A percentile compares a stretch with the other conserved stretches of the same genome.
Conservation (phyloP, 2,329 filamentous ascomycete species). For the Botryotinia convoluta region DNA sequence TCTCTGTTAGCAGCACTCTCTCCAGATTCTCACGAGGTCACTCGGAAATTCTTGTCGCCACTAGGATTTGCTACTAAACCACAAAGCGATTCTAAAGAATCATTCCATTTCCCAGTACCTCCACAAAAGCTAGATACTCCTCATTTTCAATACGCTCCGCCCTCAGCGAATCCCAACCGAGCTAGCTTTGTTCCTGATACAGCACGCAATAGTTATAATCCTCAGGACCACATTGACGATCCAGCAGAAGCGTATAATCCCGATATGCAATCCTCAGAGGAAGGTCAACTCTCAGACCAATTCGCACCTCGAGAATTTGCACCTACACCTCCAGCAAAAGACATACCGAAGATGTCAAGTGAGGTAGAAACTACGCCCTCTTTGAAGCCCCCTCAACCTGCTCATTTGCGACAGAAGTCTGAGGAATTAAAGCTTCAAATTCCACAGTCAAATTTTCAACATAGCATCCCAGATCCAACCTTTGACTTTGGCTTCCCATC, state of each 20-base stretch:
- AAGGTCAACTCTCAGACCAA: slow-evolving; percentile 25
- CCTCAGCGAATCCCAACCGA: slow-evolving; percentile 42
- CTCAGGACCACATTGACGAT: slow-evolving; percentile 30
- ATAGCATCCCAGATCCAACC: slow-evolving; percentile 37
- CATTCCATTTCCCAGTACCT: slow-evolving; percentile 58
- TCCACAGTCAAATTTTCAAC: slow-evolving; percentile 21
- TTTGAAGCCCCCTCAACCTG: slow-evolving; percentile 23
- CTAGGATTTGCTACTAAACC: slow-evolving; percentile 3
- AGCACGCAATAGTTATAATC: slow-evolving; percentile 34
- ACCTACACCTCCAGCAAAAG: slow-evolving; percentile 18
- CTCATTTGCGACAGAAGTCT: slow-evolving; percentile 28
- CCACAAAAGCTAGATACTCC: slow-evolving; percentile 48
- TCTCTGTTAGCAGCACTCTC: slow-evolving; percentile 15
- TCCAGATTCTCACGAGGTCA: slow-evolving; percentile 43
- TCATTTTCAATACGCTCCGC: slow-evolving; percentile 59
- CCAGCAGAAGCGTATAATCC: slow-evolving; percentile 26
- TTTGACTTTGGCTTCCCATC: slow-evolving; percentile 80
- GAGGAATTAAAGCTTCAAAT: slow-evolving; percentile 30
- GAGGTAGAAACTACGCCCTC: slow-evolving; percentile 9
- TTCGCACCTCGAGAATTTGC: slow-evolving; percentile 23
- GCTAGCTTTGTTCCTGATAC: slow-evolving; percentile 18
- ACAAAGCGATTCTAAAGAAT: slow-evolving; percentile 32
- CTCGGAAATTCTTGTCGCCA: slow-evolving; percentile 34
- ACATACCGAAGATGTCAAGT: slow-evolving; percentile 9
- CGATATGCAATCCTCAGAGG: slow-evolving; percentile 2